Evolutionary conservation across 108 stramenopile species (phyloP).

Genomic region (Skeletonema menzelii): DNA sequence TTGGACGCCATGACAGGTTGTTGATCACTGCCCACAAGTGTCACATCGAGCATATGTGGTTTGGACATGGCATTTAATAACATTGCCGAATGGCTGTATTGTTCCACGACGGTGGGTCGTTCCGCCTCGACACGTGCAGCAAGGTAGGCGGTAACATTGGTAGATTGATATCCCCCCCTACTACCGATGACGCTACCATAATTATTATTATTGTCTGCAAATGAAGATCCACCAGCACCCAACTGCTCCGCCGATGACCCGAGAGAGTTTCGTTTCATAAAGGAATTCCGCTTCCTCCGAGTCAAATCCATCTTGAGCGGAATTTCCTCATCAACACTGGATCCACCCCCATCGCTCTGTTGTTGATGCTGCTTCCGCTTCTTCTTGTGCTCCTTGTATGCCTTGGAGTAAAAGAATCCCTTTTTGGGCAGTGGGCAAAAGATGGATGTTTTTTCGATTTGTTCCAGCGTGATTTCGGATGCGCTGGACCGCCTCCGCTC

Average conservation of each 20-base stretch:
- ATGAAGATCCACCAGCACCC: background rate
- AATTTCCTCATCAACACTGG: slow-evolving; percentile 1
- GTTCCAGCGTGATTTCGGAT: background rate
- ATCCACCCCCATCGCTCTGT: background rate
- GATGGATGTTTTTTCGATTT: background rate
- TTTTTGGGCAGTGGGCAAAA: slow-evolving; percentile 7
- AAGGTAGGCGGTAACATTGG: slow-evolving; percentile 24
- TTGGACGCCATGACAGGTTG: slow-evolving; percentile 40
- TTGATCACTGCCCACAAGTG: slow-evolving; percentile 46
- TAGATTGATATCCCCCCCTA: background rate
- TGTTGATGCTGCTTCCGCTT: background rate
- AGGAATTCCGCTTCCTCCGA: slow-evolving; percentile 11
- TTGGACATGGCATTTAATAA: slow-evolving; percentile 15
- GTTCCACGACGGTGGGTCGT: slow-evolving; percentile 5
- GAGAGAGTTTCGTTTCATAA: background rate
- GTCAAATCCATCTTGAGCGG: slow-evolving; percentile 5
- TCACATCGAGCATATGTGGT: slow-evolving; percentile 50
- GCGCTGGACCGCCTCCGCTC: background rate
- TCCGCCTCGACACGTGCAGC: slow-evolving; percentile 25
- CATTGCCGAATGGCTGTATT: slow-evolving; percentile 12
- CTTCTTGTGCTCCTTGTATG: slow-evolving; percentile 13
- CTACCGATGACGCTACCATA: too few relatives aligned
- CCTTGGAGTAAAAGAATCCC: slow-evolving; percentile 19
- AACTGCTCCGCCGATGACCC: background rate
- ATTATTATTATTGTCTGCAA: too few relatives aligned